phyloP scores from a whole-genome alignment of 306 rosid species.

The Comarum palustre region DNA sequence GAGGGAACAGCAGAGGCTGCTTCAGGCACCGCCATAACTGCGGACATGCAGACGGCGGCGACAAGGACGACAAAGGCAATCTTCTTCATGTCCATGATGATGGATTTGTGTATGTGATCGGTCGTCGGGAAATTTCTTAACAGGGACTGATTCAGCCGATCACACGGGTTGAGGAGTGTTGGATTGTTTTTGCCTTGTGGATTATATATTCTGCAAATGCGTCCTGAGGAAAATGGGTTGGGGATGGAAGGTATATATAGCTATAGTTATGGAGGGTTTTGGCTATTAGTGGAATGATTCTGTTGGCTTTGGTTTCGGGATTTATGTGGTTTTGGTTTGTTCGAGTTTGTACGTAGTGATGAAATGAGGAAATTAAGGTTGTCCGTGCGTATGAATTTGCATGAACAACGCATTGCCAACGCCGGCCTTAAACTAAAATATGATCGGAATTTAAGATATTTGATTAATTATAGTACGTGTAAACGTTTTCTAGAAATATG shows the following conservation, averaged over 20 bases:
- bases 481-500: too few relatives aligned
- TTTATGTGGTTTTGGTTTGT: neutral
- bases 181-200: neutral
- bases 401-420: neutral
- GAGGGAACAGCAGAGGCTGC: neutral
- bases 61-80: slow-evolving; percentile 11
- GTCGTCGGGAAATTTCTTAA: neutral
- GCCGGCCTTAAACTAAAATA: too few relatives aligned
- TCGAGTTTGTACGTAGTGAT: neutral
- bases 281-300: neutral
- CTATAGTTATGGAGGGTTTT: neutral
- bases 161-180: neutral
- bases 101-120: neutral
- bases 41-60: slow-evolving; percentile 16
- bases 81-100: slow-evolving; percentile 22
- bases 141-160: neutral
- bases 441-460: too few relatives aligned
- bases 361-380: neutral
- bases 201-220: neutral
- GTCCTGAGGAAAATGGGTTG: slow-evolving; percentile 15
- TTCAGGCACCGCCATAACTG: slow-evolving; percentile 8
- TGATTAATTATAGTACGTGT: too few relatives aligned
- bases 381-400: slow-evolving; percentile 5
- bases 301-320: neutral
- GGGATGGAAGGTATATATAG: slow-evolving; percentile 8